Conservation (phyloP, 2,329 filamentous ascomycete genomes). For the Fusarium tanahbumbuense region DNA sequence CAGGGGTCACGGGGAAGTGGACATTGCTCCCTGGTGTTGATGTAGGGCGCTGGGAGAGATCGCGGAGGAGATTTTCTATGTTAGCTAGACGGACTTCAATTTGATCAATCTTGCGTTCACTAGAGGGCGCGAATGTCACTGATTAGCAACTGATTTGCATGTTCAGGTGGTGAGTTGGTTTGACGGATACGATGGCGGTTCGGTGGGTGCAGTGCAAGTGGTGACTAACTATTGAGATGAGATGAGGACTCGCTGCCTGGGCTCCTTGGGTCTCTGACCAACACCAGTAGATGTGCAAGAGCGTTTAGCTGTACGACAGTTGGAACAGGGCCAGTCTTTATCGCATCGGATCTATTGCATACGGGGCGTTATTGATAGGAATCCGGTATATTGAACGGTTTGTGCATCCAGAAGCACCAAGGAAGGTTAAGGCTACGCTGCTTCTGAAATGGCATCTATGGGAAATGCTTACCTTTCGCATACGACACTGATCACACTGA, state of each 20-base stretch:
- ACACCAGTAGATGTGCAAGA: conserved; percentile 66
- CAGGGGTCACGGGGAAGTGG: conserved; percentile 40
- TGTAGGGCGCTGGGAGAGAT: conserved; percentile 49
- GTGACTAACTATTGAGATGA: conserved; percentile 68
- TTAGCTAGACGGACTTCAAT: conserved; percentile 59
- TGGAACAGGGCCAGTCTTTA: conserved; percentile 68
- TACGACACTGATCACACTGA: conserved; percentile 60
- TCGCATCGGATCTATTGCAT: conserved; percentile 66
- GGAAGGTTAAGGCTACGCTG: conserved; percentile 12
- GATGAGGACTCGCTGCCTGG: conserved; percentile 67
- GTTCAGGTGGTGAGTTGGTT: not conserved
- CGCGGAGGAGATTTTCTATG: conserved; percentile 58
- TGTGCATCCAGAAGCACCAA: not conserved
- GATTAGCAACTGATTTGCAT: conserved; percentile 12
- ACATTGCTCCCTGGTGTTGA: conserved; percentile 42
- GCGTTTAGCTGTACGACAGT: conserved; percentile 65
- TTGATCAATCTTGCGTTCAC: conserved; percentile 65
- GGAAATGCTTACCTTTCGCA: conserved; percentile 53
- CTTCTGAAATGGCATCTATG: conserved; percentile 9
- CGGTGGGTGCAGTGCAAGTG: not conserved
- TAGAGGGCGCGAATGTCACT: conserved; percentile 39
- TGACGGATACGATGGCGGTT: conserved; percentile 3
- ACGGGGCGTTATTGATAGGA: conserved; percentile 36
- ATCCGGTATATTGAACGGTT: not conserved
- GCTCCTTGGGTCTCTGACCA: conserved; percentile 66